Evolutionary conservation across 176 grass and related monocot genomes (phyloP), one percentile per base, ranked within the genome.

Genomic region (Miscanthus lutarioriparius): DNA sequence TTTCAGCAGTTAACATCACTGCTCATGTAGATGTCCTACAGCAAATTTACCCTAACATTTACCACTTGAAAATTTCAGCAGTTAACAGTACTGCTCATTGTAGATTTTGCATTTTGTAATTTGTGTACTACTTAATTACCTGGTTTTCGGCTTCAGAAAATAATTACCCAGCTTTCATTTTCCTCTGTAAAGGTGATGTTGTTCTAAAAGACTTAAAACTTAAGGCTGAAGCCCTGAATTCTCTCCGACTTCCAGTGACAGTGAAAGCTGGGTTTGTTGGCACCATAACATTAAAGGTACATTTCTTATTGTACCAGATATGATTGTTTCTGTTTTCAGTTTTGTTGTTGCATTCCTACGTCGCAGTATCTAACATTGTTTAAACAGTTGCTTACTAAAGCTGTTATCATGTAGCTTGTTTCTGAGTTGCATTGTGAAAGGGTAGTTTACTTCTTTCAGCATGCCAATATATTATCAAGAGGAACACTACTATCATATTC

Each of bases 201-300:
- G 89, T 98, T 84, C 93, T 98, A 74, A 95, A 98, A 87, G 96
- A 98, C 76, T 84, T 98, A 82, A 98, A 98, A 74, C 80, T 98
- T 84, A 95, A 95, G 68, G 96, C 96, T 78, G 96, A 98, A 93
- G 93, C 93, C 78, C 78, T 98, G 41, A 98, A 95, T 91, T 95
- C 93, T 87, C 93, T 98, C 48, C 90, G 80, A 70, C 89, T 98
- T 87, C 96, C 96, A 14, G 96, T 98, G 80, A 98, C 89, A 78
- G 96, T 98, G 51, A 98, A 98, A 98, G 93, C 93, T 86, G 96
- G 96, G 67, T 95, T 95, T 92, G 81, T 98, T 93, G 96, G 96
- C 35, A 95, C 91, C 70, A 98, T 98, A 91, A 98, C 96, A 26
- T 91, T 98, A 67, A 95, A 95, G 93, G 96, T 93, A 90, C 70